Evolutionary conservation across 306 rosid genomes (phyloP).

Genomic region (Canavalia ensiformis): DNA sequence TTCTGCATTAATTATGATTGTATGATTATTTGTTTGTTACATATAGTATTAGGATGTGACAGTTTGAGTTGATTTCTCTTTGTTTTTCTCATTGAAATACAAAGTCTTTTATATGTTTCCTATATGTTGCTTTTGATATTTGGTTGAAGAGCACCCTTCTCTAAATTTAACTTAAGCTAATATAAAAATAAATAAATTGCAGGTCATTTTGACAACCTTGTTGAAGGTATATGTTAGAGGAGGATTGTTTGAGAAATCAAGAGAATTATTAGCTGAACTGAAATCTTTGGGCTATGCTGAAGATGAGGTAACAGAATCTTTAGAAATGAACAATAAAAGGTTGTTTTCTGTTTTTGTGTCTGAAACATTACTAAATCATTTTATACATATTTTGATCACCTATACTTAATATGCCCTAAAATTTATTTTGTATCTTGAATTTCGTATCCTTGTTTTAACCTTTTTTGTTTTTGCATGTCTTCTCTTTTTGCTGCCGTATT

Average conservation of each 20-base stretch:
- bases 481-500: slow-evolving; percentile 29
- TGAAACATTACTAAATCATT: too few species aligned
- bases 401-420: slow-evolving; percentile 27
- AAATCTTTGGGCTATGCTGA: slow-evolving; percentile 82
- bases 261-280: slow-evolving; percentile 72
- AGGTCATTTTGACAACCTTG: slow-evolving; percentile 91
- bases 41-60: too few species aligned
- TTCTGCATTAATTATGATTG: too few species aligned
- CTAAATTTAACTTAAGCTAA: slow-evolving; percentile 23
- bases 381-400: slow-evolving; percentile 7
- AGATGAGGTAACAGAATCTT: slow-evolving; percentile 72
- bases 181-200: slow-evolving; percentile 46
- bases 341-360: slow-evolving; percentile 36
- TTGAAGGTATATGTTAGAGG: slow-evolving; percentile 93
- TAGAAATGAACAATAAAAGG: slow-evolving; percentile 13
- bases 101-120: not conserved
- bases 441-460: slow-evolving; percentile 11
- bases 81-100: slow-evolving; percentile 23
- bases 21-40: too few species aligned
- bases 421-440: slow-evolving; percentile 27
- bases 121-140: slow-evolving; percentile 9
- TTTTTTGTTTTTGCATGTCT: slow-evolving; percentile 21
- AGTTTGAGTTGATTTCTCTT: too few species aligned
- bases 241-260: slow-evolving; percentile 88
- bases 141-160: not conserved